phyloP scores from a whole-genome alignment of 495 filamentous ascomycete genomes.

The Penicillium alfredii region DNA sequence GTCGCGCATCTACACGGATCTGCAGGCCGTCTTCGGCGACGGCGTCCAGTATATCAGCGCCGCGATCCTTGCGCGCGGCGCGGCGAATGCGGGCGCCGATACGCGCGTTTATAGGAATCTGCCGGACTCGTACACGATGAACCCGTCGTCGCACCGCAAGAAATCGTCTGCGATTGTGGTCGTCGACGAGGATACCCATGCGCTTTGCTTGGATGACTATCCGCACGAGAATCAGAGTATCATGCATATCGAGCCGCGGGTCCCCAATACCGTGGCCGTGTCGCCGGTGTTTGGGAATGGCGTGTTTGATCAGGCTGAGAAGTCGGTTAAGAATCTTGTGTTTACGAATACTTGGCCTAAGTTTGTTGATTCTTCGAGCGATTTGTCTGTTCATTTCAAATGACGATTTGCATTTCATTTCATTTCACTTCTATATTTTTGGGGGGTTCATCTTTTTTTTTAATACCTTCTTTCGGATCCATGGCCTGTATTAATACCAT shows the following conservation, averaged over 20 bases:
- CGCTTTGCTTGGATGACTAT: conserved; percentile 8
- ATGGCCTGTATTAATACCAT: too few relatives aligned
- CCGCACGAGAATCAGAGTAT: conserved; percentile 6
- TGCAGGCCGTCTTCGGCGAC: conserved; percentile 36
- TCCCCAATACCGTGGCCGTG: conserved; percentile 21
- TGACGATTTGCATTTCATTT: too few relatives aligned
- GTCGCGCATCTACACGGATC: conserved; percentile 26
- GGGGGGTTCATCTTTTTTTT: too few relatives aligned
- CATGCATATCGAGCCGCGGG: conserved; percentile 8
- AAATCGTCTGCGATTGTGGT: conserved; percentile 1
- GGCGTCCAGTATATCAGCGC: conserved; percentile 11
- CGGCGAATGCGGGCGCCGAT: background rate
- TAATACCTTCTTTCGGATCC: too few relatives aligned
- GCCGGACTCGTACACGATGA: conserved; percentile 1
- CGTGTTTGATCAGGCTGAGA: conserved; percentile 50
- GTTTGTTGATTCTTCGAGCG: conserved; percentile 31
- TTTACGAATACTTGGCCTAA: conserved; percentile 58
- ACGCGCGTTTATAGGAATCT: conserved; percentile 1
- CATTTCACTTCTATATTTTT: too few relatives aligned
- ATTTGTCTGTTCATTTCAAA: conserved; percentile 7
- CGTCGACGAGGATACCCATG: conserved; percentile 6
- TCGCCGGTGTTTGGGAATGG: conserved; percentile 36
- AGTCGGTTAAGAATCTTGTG: conserved; percentile 52
- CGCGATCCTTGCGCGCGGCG: too few relatives aligned
- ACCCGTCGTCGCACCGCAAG: conserved; percentile 5